Base-by-base conservation (phyloP, 306 rosid genomes). In the Sesbania bispinosa region DNA sequence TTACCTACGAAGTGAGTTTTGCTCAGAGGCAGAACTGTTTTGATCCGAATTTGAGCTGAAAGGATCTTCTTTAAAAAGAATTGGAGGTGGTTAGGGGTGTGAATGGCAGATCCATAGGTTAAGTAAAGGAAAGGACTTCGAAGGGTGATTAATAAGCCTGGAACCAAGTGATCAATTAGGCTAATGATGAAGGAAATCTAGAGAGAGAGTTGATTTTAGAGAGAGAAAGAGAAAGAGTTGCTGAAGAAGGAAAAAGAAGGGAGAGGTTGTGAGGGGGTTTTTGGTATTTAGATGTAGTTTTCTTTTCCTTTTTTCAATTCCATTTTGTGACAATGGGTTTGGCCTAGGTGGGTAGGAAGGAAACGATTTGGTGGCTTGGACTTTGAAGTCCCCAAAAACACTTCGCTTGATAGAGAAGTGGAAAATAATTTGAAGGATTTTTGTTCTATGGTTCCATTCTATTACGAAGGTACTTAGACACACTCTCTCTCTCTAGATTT, bases 71-170 rank as follows among this genome's bases (percentile, higher is more conserved):
- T 18, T 7, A 74, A 0, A 41, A 30, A 4, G 33, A 77, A 78
- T 48, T 78, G 78, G 27, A 79, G 63, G 24, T 19, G 9, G 55
- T 21, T 1, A 47, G 15, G 33, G 53, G 65, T 10, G 71, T 59
- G 70, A 82, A 77, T 55, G 72, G 83, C 45, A 88, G 96, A 89
- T 89, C 98, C 87, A 77, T 77, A 30, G 10, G 68, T 43, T 52
- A 79, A 80, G 30, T 42, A 42, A 46, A 58, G 52, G 65, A 53
- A 79, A 74, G 57, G 45, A 46, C 59, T 54, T 63, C 36, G 72
- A 45, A 35, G 53, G 30, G 50, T 39, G 62, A 42, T 62, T 27
- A 11, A 23, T 26, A 62, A 51, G 52, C 71, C 24, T 0, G 14
- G 61, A 51, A 64, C 36, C n/a, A 60, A 69, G 75, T 77, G 77